Evolutionary conservation across 2,329 filamentous ascomycete species (phyloP).

Genomic region (Ambrosiella beaveri): DNA sequence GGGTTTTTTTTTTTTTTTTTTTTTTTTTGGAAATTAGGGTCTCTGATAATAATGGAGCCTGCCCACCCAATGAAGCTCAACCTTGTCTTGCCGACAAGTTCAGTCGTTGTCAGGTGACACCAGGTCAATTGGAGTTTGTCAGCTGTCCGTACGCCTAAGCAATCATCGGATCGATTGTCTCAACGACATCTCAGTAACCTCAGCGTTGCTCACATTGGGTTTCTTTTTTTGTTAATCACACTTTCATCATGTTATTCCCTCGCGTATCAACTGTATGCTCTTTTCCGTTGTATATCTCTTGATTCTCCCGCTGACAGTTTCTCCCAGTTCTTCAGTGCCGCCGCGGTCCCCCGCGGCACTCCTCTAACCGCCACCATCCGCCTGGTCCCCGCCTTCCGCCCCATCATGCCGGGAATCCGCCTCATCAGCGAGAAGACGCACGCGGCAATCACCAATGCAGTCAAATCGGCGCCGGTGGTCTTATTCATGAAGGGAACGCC

Average conservation of each 20-base stretch:
- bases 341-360: not conserved
- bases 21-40: not conserved
- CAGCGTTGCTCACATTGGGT: not conserved
- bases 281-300: not conserved
- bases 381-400: not conserved
- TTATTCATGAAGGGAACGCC: conserved; percentile 98
- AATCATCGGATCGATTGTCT: not conserved
- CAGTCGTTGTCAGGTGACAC: not conserved
- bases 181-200: not conserved
- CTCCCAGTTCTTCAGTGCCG: not conserved
- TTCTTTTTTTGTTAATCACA: not conserved
- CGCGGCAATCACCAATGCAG: conserved; percentile 75
- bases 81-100: not conserved
- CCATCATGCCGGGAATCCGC: not conserved
- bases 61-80: not conserved
- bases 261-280: conserved; percentile 14
- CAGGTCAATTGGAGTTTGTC: not conserved
- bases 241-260: not conserved
- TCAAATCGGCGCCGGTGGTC: conserved; percentile 76
- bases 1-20: not conserved
- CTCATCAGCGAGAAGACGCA: conserved; percentile 60
- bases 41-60: not conserved
- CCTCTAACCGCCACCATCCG: not conserved
- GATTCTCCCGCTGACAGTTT: not conserved
- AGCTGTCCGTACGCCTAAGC: not conserved